Conservation (phyloP, 768 basidiomycete species). For the Kwoniella heveanensis region DNA sequence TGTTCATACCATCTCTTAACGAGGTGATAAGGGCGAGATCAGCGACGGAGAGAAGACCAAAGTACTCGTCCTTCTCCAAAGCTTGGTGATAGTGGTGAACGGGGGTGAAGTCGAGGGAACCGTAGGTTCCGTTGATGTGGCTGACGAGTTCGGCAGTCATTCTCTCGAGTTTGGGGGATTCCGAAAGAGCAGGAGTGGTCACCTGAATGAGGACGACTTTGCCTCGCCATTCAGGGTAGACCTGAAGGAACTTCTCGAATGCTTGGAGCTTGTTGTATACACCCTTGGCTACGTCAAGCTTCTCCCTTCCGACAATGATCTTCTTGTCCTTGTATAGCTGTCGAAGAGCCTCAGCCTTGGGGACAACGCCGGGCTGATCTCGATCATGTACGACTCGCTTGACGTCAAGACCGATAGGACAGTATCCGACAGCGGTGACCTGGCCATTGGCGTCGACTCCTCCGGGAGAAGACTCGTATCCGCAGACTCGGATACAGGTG, state of each 20-base stretch:
- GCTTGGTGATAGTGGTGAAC: conserved; percentile 99
- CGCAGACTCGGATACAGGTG: conserved; percentile 93
- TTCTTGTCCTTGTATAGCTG: conserved; percentile 92
- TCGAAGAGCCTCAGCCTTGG: conserved; percentile 83
- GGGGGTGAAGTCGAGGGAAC: conserved; percentile 89
- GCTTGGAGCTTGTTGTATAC: conserved; percentile 95
- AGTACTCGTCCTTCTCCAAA: conserved; percentile 96
- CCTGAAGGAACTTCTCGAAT: conserved; percentile 88
- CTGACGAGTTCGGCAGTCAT: conserved; percentile 91
- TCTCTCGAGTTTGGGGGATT: conserved; percentile 89
- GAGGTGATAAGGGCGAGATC: conserved; percentile 95
- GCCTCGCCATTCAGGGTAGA: conserved; percentile 94
- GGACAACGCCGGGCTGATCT: conserved; percentile 75
- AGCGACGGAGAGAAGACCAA: conserved; percentile 87
- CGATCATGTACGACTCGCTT: conserved; percentile 81
- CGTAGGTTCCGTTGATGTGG: conserved; percentile 93
- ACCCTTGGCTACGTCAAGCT: conserved; percentile 97
- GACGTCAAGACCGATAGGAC: conserved; percentile 94
- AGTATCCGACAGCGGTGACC: conserved; percentile 78
- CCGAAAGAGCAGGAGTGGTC: conserved; percentile 86
- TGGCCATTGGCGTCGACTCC: conserved; percentile 86
- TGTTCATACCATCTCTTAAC: conserved; percentile 98
- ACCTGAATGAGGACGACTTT: conserved; percentile 75
- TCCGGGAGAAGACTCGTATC: conserved; percentile 75
- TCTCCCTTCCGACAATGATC: conserved; percentile 96